These are phyloP conservation scores for Lumnitzera littorea DNA, from an alignment of 345 rosid species.

Conservation along the genomic window DNA sequence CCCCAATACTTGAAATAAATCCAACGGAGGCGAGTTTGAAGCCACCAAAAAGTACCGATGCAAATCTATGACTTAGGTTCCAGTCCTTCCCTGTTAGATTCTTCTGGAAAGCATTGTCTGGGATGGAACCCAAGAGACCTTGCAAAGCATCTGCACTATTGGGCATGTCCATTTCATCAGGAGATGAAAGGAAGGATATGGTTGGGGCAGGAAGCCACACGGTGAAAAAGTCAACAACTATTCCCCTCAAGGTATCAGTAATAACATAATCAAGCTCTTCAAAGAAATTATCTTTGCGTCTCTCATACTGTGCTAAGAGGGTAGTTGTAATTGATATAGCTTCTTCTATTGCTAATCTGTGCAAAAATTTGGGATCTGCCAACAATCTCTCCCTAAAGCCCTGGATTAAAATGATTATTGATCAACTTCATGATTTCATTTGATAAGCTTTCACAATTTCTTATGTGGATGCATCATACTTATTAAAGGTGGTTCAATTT, in stretches of 20 bases:
- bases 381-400: slow-evolving; percentile 90
- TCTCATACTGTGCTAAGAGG: slow-evolving; percentile 84
- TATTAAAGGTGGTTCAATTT: too few relatives aligned
- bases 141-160: slow-evolving; percentile 49
- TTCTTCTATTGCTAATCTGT: slow-evolving; percentile 91
- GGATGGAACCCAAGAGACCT: slow-evolving; percentile 82
- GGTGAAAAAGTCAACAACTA: slow-evolving; percentile 80
- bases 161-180: slow-evolving; percentile 40
- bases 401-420: slow-evolving; percentile 34
- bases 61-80: slow-evolving; percentile 68
- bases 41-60: slow-evolving; percentile 80
- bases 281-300: slow-evolving; percentile 78
- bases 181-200: slow-evolving; percentile 67
- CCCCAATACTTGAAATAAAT: slow-evolving; percentile 74
- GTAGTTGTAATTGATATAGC: slow-evolving; percentile 83
- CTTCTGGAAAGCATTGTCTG: slow-evolving; percentile 94
- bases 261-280: slow-evolving; percentile 92
- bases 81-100: slow-evolving; percentile 74
- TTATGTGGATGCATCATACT: too few relatives aligned
- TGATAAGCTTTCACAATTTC: neutral
- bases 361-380: slow-evolving; percentile 88
- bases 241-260: slow-evolving; percentile 75
- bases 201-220: slow-evolving; percentile 98
- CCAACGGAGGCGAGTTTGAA: slow-evolving; percentile 81
- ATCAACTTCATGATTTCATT: slow-evolving; percentile 5